Base-by-base conservation (phyloP, 768 basidiomycete genomes). In the Lactifluus volemus region DNA sequence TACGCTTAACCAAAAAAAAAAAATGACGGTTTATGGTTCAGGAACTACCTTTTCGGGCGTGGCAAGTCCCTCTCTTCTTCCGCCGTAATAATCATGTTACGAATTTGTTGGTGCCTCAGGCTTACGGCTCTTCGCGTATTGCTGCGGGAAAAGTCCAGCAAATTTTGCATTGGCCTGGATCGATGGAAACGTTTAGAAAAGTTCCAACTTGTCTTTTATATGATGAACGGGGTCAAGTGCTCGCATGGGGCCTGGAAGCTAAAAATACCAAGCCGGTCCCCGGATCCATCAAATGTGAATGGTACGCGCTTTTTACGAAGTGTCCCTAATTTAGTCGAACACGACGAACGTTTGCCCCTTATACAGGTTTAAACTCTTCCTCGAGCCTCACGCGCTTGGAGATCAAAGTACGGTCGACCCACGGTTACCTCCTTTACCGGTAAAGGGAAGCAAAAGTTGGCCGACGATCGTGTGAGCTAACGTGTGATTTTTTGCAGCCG, bases 41-140 rank as follows among this genome's bases (percentile, higher is more conserved):
- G 89, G 89, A 72, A 92, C 90, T 2, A 92, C 89, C 4, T 92
- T 91, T 73, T 91, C 89, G 29, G 90, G 90, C 61, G 86, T 92
- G 61, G 89, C 90, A 71, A 73, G 88, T 81, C n/a, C 36, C 32
- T 53, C 45, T 45, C 25, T 25, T 25, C 25, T 25, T 25, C 58
- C 49, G 56, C 32, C 19, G 21, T 19, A 21, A 25, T 25, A 25
- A 25, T 25, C 25, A 25, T 25, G n/a, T n/a, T n/a, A n/a, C 38
- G 47, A 51, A 21, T 21, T 51, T 3, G 9, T 10, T 11, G 11
- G 10, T 12, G 14, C 15, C 17, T 15, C 12, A 91, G 89, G 89
- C 92, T 0, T 95, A 89, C 68, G 91, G 88, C 7, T 92, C 90
- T 8, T 87, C 90, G 11, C 84, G 92, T 64, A 88, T 92, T 60